These are phyloP conservation scores for Neonectria sp. DNA, from an alignment of 2,329 filamentous ascomycete species.

Conservation along the genomic window DNA sequence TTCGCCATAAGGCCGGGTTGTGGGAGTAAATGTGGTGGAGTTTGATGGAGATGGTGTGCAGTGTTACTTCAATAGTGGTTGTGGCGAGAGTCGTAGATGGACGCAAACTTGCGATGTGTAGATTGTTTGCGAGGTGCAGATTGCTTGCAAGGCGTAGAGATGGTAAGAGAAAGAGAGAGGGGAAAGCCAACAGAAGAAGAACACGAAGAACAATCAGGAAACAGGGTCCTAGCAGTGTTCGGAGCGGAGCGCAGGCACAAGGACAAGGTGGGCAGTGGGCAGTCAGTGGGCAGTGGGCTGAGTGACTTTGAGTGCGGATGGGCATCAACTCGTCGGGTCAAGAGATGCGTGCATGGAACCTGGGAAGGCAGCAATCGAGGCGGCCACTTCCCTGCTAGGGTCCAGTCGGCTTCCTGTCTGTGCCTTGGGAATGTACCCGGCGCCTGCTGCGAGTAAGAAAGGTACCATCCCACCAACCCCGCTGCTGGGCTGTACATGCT, in stretches of 20 bases:
- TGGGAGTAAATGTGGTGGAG: slow-evolving; percentile 4
- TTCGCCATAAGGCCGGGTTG: slow-evolving; percentile 53
- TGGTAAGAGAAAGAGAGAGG: not conserved
- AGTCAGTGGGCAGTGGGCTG: slow-evolving; percentile 22
- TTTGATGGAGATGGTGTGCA: slow-evolving; percentile 6
- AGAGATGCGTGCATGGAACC: slow-evolving; percentile 26
- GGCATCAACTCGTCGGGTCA: slow-evolving; percentile 21
- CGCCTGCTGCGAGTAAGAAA: not conserved
- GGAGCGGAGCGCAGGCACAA: slow-evolving; percentile 1
- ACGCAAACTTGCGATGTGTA: not conserved
- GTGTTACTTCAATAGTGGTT: slow-evolving; percentile 2
- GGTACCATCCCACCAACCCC: not conserved
- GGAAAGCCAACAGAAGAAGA: not conserved
- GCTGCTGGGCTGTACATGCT: not conserved
- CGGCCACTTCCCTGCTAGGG: slow-evolving; percentile 30
- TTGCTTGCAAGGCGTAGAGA: not conserved
- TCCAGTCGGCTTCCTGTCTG: not conserved
- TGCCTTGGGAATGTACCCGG: slow-evolving; percentile 10
- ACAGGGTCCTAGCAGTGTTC: slow-evolving; percentile 9
- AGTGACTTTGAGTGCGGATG: slow-evolving; percentile 14
- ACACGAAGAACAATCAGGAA: slow-evolving; percentile 5
- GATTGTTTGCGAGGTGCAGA: not conserved
- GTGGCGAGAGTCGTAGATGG: not conserved
- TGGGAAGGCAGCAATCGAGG: slow-evolving; percentile 32
- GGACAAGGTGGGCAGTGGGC: slow-evolving; percentile 20